These are phyloP conservation scores for Trichoderma pleuroti DNA, from an alignment of 2,329 filamentous ascomycete genomes.

Conservation along the genomic window DNA sequence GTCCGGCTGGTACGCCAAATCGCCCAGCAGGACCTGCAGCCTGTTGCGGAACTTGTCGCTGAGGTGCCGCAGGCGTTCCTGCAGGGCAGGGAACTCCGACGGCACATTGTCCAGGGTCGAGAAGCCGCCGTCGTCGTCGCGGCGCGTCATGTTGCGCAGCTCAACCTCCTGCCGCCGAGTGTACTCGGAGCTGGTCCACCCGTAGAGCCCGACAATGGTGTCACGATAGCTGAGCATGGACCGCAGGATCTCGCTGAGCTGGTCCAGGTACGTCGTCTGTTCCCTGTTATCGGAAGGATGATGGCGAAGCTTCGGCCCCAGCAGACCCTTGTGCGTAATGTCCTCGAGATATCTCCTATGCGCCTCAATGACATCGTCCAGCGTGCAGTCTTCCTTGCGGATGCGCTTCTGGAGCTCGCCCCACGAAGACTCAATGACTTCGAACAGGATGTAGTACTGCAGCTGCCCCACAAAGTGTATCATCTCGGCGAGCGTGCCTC, in stretches of 20 bases:
- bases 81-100: constrained; percentile 68
- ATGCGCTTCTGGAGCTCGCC: constrained; percentile 81
- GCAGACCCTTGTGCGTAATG: constrained; percentile 92
- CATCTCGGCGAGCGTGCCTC: constrained; percentile 92
- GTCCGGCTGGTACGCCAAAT: constrained; percentile 89
- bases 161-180: constrained; percentile 83
- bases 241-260: constrained; percentile 88
- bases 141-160: constrained; percentile 64
- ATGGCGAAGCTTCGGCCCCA: constrained; percentile 63
- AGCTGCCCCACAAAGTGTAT: constrained; percentile 96
- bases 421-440: constrained; percentile 97
- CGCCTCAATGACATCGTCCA: constrained; percentile 91
- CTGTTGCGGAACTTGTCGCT: constrained; percentile 72
- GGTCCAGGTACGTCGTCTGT: constrained; percentile 74
- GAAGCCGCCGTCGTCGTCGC: constrained; percentile 27
- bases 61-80: constrained; percentile 68
- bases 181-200: constrained; percentile 91
- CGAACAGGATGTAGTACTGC: constrained; percentile 97
- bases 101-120: constrained; percentile 53
- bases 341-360: constrained; percentile 87
- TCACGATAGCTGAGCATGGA: constrained; percentile 94
- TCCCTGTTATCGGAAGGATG: constrained; percentile 58
- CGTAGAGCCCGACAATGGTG: constrained; percentile 89
- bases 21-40: constrained; percentile 79
- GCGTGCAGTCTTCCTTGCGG: constrained; percentile 77